phyloP scores from a whole-genome alignment of 306 rosid genomes.

The Astragalus glycyphyllos region DNA sequence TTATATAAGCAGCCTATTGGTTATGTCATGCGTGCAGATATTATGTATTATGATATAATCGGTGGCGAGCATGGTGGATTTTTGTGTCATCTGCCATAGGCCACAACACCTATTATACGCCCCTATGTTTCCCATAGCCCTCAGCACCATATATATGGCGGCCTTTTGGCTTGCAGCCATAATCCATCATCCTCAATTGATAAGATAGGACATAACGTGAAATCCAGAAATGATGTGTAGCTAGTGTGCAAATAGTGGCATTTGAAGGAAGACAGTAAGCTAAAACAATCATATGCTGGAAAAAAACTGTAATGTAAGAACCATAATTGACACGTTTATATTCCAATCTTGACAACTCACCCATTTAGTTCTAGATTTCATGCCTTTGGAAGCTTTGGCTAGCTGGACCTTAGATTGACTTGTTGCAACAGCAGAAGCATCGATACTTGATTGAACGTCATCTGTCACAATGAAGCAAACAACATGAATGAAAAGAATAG shows the following conservation, averaged over 20 bases:
- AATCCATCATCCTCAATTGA: too few relatives aligned
- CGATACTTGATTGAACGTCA: conserved; percentile 72
- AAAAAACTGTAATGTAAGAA: conserved; percentile 28
- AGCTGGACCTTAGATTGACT: conserved; percentile 61
- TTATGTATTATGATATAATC: background rate
- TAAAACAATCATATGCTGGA: conserved; percentile 19
- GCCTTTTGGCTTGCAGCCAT: too few relatives aligned
- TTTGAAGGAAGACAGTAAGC: conserved; percentile 1
- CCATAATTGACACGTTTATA: background rate
- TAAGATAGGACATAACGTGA: background rate
- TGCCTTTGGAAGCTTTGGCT: conserved; percentile 69
- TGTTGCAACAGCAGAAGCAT: conserved; percentile 66
- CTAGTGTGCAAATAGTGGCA: background rate
- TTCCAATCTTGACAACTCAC: conserved; percentile 48
- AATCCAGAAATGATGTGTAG: conserved; percentile 3
- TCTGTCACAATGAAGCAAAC: conserved; percentile 50
- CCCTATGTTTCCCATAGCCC: too few relatives aligned
- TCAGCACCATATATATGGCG: too few relatives aligned
- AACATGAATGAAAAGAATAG: conserved; percentile 29
- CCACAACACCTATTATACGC: too few relatives aligned
- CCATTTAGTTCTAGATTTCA: conserved; percentile 65
- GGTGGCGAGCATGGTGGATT: too few relatives aligned
- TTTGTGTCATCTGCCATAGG: too few relatives aligned
- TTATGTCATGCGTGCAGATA: background rate
- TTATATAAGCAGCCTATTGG: conserved; percentile 29